phyloP scores from a whole-genome alignment of 2,329 filamentous ascomycete genomes.

The Talaromyces funiculosus region DNA sequence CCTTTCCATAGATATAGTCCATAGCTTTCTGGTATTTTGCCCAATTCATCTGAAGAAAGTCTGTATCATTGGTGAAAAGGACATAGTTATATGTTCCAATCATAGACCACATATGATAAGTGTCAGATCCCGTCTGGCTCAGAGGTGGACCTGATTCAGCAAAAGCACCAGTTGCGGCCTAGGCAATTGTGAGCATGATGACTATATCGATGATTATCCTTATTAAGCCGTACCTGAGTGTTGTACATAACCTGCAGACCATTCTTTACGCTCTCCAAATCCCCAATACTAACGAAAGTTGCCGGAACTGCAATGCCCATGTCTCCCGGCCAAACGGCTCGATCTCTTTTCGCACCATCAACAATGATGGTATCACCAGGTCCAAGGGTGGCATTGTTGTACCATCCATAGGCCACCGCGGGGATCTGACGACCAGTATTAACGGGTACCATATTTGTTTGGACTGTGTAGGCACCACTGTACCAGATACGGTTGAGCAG shows the following conservation, averaged over 20 bases:
- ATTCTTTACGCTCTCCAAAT: conserved; percentile 44
- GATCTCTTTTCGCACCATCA: conserved; percentile 41
- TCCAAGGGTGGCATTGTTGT: conserved; percentile 37
- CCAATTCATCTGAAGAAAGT: conserved; percentile 47
- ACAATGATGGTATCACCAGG: conserved; percentile 40
- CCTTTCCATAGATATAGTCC: conserved; percentile 41
- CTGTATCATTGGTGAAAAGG: conserved; percentile 49
- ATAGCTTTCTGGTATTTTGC: conserved; percentile 45
- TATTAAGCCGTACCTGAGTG: conserved; percentile 28
- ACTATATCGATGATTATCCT: not conserved
- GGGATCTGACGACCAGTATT: conserved; percentile 34
- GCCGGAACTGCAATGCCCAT: conserved; percentile 48
- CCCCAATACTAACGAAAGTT: conserved; percentile 39
- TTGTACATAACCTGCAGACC: conserved; percentile 46
- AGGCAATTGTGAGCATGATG: not conserved
- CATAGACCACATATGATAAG: conserved; percentile 48
- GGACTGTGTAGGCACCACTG: conserved; percentile 50
- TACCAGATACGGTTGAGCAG: conserved; percentile 56
- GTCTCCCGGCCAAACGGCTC: conserved; percentile 45
- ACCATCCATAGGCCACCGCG: conserved; percentile 30
- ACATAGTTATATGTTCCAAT: conserved; percentile 56
- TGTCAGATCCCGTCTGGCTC: conserved; percentile 30
- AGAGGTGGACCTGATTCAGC: conserved; percentile 32
- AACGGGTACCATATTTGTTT: conserved; percentile 39
- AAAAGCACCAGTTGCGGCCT: conserved; percentile 27